A percentile compares a stretch with the other conserved stretches of the same genome.
Conservation (phyloP, 192 early-diverging fungal genomes). For the Rhizophagus sp. region DNA sequence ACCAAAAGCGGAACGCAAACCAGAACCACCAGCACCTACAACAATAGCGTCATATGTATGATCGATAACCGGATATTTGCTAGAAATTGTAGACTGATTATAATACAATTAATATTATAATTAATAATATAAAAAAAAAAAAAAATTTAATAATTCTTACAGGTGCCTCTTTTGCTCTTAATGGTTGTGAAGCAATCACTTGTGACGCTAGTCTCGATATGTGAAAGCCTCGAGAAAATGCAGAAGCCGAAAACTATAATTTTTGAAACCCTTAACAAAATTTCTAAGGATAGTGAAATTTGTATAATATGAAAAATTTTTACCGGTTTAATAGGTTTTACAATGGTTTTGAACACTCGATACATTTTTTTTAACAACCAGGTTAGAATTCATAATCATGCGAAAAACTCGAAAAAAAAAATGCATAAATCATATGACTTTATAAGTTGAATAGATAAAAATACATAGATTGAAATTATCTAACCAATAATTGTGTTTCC, state of each 20-base stretch:
- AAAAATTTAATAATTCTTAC: slow-evolving; percentile 36
- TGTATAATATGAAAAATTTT: no score
- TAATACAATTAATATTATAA: slow-evolving; percentile 1
- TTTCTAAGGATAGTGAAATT: no score
- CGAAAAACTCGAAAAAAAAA: no score
- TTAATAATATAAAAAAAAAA: not conserved
- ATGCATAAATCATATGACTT: no score
- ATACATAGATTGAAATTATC: no score
- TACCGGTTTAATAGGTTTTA: no score
- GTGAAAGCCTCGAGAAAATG: slow-evolving; percentile 61
- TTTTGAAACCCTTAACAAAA: no score
- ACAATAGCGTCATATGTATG: slow-evolving; percentile 99
- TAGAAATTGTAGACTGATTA: slow-evolving; percentile 35
- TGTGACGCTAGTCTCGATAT: slow-evolving; percentile 61
- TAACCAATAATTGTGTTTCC: no score
- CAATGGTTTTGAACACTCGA: no score
- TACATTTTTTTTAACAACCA: no score
- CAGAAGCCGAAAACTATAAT: slow-evolving; percentile 1
- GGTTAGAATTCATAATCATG: no score
- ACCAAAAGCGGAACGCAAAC: slow-evolving; percentile 97
- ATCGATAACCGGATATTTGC: slow-evolving; percentile 93
- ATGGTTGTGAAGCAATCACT: slow-evolving; percentile 72
- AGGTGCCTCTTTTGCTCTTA: slow-evolving; percentile 71
- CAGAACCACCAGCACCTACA: slow-evolving; percentile 97
- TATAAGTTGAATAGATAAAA: no score